Evolutionary conservation across 148 eudicot species (phyloP).

Genomic region (Fagopyrum homotropicum): DNA sequence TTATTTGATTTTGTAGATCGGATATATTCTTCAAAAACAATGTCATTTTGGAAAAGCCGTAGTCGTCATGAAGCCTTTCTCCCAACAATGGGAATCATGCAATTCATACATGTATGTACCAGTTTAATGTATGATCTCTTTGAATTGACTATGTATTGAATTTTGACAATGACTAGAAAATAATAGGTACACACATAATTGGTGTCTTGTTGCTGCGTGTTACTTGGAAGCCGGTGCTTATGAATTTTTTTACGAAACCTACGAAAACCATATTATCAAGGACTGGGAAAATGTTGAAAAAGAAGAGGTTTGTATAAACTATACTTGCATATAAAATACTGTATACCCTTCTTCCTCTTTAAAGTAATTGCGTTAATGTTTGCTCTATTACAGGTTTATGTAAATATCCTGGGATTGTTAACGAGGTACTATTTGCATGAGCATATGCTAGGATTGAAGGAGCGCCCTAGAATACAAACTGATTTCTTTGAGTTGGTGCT

Average conservation of each 20-base stretch:
- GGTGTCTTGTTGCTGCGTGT: constrained; percentile 97
- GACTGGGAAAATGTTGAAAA: constrained; percentile 52
- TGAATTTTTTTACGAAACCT: constrained; percentile 50
- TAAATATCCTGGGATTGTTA: constrained; percentile 68
- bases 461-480: too few relatives aligned
- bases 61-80: constrained; percentile 66
- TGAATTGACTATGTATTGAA: not conserved
- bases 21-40: constrained; percentile 70
- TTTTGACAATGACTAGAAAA: not conserved
- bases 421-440: constrained; percentile 33
- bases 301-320: constrained; percentile 37
- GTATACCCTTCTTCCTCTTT: not conserved
- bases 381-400: constrained; percentile 5
- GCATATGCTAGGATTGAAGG: constrained; percentile 21
- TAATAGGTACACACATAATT: constrained; percentile 73
- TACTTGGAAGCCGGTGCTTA: constrained; percentile 70
- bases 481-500: not conserved
- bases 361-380: not conserved
- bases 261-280: constrained; percentile 56
- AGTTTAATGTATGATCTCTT: not conserved
- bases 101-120: constrained; percentile 61
- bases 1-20: constrained; percentile 42
- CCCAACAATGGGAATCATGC: constrained; percentile 52
- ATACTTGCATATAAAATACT: not conserved
- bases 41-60: constrained; percentile 81